Conservation (phyloP, 306 rosid genomes). For the Oxytropis ochrocephala region DNA sequence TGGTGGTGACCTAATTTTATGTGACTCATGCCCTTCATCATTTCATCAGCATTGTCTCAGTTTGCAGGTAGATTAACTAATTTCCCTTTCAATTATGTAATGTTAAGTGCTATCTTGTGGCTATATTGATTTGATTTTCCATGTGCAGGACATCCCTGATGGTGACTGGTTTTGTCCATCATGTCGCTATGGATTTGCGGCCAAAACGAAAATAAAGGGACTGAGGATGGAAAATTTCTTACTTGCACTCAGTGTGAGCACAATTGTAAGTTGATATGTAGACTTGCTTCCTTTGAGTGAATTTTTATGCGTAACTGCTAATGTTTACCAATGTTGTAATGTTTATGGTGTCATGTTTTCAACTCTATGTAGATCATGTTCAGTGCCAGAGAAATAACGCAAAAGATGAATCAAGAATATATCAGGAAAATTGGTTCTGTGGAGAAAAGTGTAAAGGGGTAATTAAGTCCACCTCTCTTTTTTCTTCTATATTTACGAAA, state of each 20-base stretch:
- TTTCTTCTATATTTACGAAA: background rate
- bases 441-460: conserved; percentile 60
- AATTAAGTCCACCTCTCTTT: conserved; percentile 3
- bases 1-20: conserved; percentile 79
- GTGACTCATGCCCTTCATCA: conserved; percentile 81
- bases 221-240: conserved; percentile 25
- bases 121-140: conserved; percentile 6
- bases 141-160: conserved; percentile 64
- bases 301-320: background rate
- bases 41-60: conserved; percentile 65
- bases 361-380: conserved; percentile 52
- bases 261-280: conserved; percentile 45
- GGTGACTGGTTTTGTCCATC: conserved; percentile 93
- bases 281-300: conserved; percentile 6
- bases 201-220: conserved; percentile 24
- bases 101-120: too few relatives aligned
- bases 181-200: conserved; percentile 67
- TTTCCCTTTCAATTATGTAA: conserved; percentile 18
- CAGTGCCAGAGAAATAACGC: conserved; percentile 42
- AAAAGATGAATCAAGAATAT: conserved; percentile 11
- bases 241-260: conserved; percentile 74
- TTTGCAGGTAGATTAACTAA: conserved; percentile 48
- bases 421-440: conserved; percentile 50
- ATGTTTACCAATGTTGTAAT: background rate
- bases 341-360: conserved; percentile 3